These are phyloP conservation scores for Metarhizium sp. DNA, from an alignment of 2,329 filamentous ascomycete species.

Conservation along the genomic window DNA sequence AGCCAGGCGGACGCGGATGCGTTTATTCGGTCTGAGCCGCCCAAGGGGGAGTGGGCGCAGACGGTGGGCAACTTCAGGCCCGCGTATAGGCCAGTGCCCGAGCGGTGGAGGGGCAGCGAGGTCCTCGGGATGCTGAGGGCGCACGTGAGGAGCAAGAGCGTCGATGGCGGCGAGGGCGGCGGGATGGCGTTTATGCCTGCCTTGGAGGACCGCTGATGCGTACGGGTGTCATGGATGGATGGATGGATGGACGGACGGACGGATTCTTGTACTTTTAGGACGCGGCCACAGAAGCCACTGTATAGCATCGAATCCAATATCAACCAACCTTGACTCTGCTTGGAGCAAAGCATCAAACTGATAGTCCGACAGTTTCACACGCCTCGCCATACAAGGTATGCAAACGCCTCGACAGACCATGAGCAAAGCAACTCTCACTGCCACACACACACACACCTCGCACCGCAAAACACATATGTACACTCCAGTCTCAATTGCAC, in stretches of 20 bases:
- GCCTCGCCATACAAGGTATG: no score
- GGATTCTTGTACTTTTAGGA: no score
- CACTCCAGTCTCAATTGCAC: not conserved
- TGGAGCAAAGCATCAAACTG: no score
- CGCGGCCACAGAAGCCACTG: no score
- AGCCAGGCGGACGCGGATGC: slow-evolving; percentile 10
- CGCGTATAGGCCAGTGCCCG: slow-evolving; percentile 82
- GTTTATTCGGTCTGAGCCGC: slow-evolving; percentile 23
- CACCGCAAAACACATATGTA: not conserved
- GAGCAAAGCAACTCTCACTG: no score
- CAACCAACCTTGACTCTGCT: no score
- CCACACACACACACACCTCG: no score
- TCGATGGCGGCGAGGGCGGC: slow-evolving; percentile 26
- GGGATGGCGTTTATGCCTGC: slow-evolving; percentile 52
- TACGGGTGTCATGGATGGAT: not conserved
- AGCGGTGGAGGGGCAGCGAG: slow-evolving; percentile 75
- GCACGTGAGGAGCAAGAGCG: slow-evolving; percentile 62
- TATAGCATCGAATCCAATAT: no score
- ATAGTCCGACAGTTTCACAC: no score
- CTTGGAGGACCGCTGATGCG: slow-evolving; percentile 18
- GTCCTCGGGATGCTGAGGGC: slow-evolving; percentile 65
- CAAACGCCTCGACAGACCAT: no score
- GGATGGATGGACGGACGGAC: no score
- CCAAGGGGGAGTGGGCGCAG: slow-evolving; percentile 83
- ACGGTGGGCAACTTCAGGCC: slow-evolving; percentile 91